Evolutionary conservation across 495 filamentous ascomycete species (phyloP), one percentile per base, ranked within the genome.

Genomic region (Penicillium nucicola): DNA sequence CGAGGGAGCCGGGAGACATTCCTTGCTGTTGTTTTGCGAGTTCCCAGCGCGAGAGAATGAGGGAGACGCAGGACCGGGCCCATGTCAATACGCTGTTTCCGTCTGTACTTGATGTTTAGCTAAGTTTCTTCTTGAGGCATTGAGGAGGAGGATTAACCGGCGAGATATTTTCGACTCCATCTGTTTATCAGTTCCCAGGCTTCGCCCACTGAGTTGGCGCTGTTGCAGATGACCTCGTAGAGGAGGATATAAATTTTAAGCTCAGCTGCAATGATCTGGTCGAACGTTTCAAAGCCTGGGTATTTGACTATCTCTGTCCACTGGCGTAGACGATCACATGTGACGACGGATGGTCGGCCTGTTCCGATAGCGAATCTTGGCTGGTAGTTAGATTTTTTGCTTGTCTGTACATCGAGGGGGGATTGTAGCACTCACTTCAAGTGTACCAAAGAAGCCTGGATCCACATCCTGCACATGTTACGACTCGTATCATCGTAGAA

Each of bases 381-480:
- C 4, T 1, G 0, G 13, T 4, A 7, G 32, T 46, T 6, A 46
- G 44, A 11, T 20, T 20, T 9, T 37, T 1, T 3, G 7, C 5
- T 28, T 30, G 4, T 8, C 1, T 31, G 14, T 10, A 5, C 20
- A 3, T 32, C 1, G 0, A n/a, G 12, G 32, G 3, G 5, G 11
- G 2, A 11, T 10, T 25, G 20, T n/a, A 23, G 10, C 22, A 33
- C 46, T 9, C 41, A 48, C 46, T 48, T 48, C 37, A 48, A 30
- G 20, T 48, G 46, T 15, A 48, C 46, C 7, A 48, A 13, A 7
- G 46, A 48, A 6, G 46, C 46, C 28, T 48, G 46, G 1, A 48
- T 48, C 46, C 46, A 48, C 46, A 48, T 48, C 28, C 46, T 40
- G 37, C 46, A 48, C 46, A 40, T 48, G 18, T 41, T 48, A 8